Evolutionary conservation across 2,329 filamentous ascomycete species (phyloP).

Genomic region (Penicillium frequentans): DNA sequence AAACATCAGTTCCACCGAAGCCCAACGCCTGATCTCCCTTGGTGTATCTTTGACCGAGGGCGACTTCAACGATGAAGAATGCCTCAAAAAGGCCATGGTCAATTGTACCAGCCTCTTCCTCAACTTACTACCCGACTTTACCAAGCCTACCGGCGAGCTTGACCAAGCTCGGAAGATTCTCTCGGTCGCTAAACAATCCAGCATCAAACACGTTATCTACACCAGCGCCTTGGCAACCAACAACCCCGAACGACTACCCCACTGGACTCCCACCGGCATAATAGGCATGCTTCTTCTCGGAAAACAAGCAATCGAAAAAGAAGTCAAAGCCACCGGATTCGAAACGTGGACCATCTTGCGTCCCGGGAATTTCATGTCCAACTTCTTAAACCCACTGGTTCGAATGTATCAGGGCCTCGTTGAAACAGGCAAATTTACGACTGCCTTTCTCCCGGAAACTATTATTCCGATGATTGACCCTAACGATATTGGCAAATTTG

Average conservation of each 20-base stretch:
- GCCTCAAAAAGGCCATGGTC: conserved; percentile 27
- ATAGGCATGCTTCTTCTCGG: conserved; percentile 32
- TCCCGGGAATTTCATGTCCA: conserved; percentile 54
- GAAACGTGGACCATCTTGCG: conserved; percentile 52
- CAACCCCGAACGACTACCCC: conserved; percentile 27
- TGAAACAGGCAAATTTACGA: conserved; percentile 39
- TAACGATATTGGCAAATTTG: conserved; percentile 50
- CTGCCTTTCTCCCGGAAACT: conserved; percentile 37
- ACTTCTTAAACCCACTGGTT: conserved; percentile 48
- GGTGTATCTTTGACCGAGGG: conserved; percentile 34
- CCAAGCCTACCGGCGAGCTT: conserved; percentile 18
- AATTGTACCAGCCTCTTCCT: conserved; percentile 33
- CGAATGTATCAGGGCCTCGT: conserved; percentile 43
- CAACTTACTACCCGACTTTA: conserved; percentile 20
- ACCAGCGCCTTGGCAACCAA: conserved; percentile 29
- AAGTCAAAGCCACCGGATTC: conserved; percentile 39
- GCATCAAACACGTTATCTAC: conserved; percentile 35
- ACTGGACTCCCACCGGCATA: conserved; percentile 29
- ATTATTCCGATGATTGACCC: conserved; percentile 48
- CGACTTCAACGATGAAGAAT: conserved; percentile 29
- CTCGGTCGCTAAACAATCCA: conserved; percentile 26
- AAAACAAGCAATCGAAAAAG: conserved; percentile 47
- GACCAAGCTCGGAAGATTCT: conserved; percentile 28
- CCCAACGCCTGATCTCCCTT: conserved; percentile 26
- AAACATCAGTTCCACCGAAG: conserved; percentile 25